Percentiles rank a stretch among this genome's conserved stretches.
phyloP scores from a whole-genome alignment of 2,329 filamentous ascomycete species.

The Curvularia eragrostidis region DNA sequence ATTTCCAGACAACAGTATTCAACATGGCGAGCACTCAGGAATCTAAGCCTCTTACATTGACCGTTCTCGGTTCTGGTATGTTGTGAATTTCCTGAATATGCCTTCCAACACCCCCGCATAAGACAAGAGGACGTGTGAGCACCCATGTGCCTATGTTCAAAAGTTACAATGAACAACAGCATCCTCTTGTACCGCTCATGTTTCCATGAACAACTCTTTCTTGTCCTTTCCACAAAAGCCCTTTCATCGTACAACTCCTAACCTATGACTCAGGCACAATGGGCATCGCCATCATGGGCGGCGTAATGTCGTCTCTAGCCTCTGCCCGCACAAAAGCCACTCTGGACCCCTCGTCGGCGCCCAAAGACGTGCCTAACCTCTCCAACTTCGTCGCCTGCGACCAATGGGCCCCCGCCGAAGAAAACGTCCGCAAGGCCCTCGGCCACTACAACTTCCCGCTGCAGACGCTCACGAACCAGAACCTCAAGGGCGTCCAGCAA shows the following conservation, averaged over 20 bases:
- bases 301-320: constrained; percentile 75
- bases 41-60: constrained; percentile 67
- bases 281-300: constrained; percentile 83
- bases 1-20: background rate
- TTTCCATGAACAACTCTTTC: background rate
- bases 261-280: constrained; percentile 69
- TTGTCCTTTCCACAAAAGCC: background rate
- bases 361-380: constrained; percentile 57
- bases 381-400: constrained; percentile 83
- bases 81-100: constrained; percentile 43
- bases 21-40: constrained; percentile 43
- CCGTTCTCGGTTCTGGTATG: constrained; percentile 82
- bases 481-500: constrained; percentile 69
- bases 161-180: background rate
- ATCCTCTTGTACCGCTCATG: background rate
- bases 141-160: background rate
- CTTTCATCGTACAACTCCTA: background rate
- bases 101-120: constrained; percentile 11
- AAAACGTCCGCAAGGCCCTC: constrained; percentile 71
- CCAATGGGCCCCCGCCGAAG: constrained; percentile 70
- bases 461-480: constrained; percentile 73
- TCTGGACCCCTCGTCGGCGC: constrained; percentile 51
- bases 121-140: background rate
- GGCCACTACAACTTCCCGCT: constrained; percentile 67
- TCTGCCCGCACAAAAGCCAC: constrained; percentile 43